These are phyloP conservation scores for Penicillium sp. DNA, from an alignment of 2,329 filamentous ascomycete genomes.

Conservation along the genomic window DNA sequence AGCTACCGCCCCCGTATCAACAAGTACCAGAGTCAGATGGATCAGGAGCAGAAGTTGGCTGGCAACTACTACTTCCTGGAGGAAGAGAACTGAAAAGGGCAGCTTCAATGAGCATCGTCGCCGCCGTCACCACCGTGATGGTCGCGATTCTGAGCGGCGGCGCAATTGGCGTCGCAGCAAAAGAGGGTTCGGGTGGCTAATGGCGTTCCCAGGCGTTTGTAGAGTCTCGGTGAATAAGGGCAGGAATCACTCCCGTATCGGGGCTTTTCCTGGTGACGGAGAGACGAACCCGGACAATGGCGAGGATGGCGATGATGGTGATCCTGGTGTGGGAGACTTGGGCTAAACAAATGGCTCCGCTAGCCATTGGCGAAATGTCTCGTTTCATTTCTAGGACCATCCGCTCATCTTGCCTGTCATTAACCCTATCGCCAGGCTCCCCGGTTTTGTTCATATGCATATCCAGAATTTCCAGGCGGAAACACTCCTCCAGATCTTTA, in stretches of 20 bases:
- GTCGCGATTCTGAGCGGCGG: slow-evolving; percentile 37
- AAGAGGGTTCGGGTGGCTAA: slow-evolving; percentile 35
- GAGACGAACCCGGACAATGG: slow-evolving; percentile 58
- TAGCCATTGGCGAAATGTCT: slow-evolving; percentile 9
- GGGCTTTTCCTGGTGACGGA: slow-evolving; percentile 52
- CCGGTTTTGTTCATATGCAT: slow-evolving; percentile 1
- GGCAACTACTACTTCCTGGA: slow-evolving; percentile 99
- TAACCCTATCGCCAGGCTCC: slow-evolving; percentile 44
- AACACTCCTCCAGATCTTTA: neutral
- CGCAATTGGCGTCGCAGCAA: slow-evolving; percentile 28
- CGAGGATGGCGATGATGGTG: slow-evolving; percentile 57
- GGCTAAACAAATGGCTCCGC: slow-evolving; percentile 49
- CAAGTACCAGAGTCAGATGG: slow-evolving; percentile 91
- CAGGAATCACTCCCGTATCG: slow-evolving; percentile 28
- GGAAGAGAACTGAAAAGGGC: slow-evolving; percentile 72
- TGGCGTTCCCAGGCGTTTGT: slow-evolving; percentile 46
- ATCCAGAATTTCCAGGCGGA: slow-evolving; percentile 1
- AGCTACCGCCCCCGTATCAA: slow-evolving; percentile 98
- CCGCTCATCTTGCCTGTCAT: slow-evolving; percentile 10
- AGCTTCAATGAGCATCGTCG: slow-evolving; percentile 45
- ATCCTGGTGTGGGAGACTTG: slow-evolving; percentile 63
- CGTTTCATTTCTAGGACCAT: slow-evolving; percentile 12
- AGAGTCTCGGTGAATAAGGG: slow-evolving; percentile 34
- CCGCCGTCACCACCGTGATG: slow-evolving; percentile 37
- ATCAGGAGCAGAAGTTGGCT: slow-evolving; percentile 91